These are phyloP conservation scores for Haematococcus sp. DNA, from an alignment of 139 green algal species.

Conservation along the genomic window DNA sequence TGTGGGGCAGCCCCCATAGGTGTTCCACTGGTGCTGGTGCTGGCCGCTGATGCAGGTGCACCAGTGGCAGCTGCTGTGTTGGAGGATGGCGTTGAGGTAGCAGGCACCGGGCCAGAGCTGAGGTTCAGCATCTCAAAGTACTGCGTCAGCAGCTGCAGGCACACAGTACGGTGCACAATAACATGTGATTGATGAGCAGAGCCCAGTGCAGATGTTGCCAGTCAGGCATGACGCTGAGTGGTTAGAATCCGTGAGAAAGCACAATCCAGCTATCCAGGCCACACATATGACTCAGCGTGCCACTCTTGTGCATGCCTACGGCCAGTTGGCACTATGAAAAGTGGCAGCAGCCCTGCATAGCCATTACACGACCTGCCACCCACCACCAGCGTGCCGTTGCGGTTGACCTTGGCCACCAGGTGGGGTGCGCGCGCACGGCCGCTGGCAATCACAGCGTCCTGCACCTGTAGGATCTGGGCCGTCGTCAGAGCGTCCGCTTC, in stretches of 20 bases:
- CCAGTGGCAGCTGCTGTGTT: neutral
- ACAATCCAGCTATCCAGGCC: too few relatives aligned
- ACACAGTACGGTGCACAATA: neutral
- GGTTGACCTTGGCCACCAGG: conserved; percentile 32
- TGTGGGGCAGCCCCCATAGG: too few relatives aligned
- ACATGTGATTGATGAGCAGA: too few relatives aligned
- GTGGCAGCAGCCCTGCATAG: too few relatives aligned
- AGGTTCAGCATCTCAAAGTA: conserved; percentile 30
- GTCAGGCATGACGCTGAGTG: too few relatives aligned
- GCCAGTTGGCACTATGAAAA: too few relatives aligned
- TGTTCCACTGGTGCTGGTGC: too few relatives aligned
- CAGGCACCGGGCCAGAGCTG: neutral
- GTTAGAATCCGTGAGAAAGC: too few relatives aligned
- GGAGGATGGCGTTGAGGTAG: neutral
- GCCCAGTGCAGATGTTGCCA: too few relatives aligned
- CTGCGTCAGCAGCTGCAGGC: conserved; percentile 23
- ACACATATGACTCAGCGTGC: too few relatives aligned
- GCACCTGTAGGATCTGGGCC: conserved; percentile 42
- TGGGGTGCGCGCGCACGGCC: conserved; percentile 33
- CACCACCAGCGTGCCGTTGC: conserved; percentile 17
- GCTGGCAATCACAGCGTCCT: conserved; percentile 42
- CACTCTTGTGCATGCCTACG: too few relatives aligned
- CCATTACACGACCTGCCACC: too few relatives aligned
- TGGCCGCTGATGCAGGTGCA: neutral
- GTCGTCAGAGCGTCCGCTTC: conserved; percentile 41